These are phyloP conservation scores for Geotrichum ghanense DNA, from an alignment of 805 yeast species.

Conservation along the genomic window DNA sequence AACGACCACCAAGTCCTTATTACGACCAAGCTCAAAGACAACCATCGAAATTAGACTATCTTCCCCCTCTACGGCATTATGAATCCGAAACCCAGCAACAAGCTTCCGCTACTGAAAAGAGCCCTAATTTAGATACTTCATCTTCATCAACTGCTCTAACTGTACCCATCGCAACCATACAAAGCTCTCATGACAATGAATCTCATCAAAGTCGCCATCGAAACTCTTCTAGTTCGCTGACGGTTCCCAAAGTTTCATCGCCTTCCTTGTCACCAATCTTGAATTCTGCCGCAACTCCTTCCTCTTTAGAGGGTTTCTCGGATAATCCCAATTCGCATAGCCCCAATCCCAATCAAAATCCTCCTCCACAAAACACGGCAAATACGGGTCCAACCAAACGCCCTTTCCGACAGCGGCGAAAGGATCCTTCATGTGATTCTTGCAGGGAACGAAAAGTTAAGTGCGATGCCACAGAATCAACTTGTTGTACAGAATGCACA, in stretches of 20 bases:
- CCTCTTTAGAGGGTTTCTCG: conserved; percentile 1
- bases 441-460: conserved; percentile 24
- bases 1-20: neutral
- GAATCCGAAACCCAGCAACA: neutral
- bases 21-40: neutral
- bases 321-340: neutral
- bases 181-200: no score
- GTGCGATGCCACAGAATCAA: conserved; percentile 22
- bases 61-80: neutral
- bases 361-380: neutral
- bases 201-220: no score
- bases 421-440: conserved; percentile 24
- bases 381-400: conserved; percentile 7
- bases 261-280: conserved; percentile 1
- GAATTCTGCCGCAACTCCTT: neutral
- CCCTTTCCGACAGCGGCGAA: conserved; percentile 21
- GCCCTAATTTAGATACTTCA: neutral
- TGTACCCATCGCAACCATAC: neutral
- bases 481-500: conserved; percentile 22
- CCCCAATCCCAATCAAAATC: conserved; percentile 2
- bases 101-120: neutral
- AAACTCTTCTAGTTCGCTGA: neutral
- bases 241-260: neutral
- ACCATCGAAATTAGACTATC: neutral
- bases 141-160: neutral